Base-by-base conservation (phyloP, 2,329 filamentous ascomycete species). In the Colletotrichum nymphaeae region DNA sequence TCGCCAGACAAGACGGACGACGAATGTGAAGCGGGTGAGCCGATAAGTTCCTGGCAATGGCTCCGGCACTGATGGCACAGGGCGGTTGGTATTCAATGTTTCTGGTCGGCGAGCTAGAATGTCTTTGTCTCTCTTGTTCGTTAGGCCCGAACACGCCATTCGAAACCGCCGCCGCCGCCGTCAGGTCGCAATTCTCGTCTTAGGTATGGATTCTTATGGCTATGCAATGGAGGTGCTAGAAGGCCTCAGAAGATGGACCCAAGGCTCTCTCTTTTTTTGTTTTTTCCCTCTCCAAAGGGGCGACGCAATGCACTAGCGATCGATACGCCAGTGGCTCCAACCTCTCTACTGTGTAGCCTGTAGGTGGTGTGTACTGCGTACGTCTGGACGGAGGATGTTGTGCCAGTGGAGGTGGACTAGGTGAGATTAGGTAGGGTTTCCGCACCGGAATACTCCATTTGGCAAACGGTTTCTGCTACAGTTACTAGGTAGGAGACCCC, bases 41-140 rank as follows among this genome's bases (percentile, higher is more conserved):
- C 52, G 49, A 67, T 26, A 16, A 52, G 32, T 62, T 60, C 30
- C 46, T 71, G 55, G 32, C 30, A 56, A 46, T 55, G 30, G 53
- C 42, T 37, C 63, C 53, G 63, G 63, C 24, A 46, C 26, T 24
- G 14, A n/a, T n/a, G 32, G 32, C 63, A 65, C 32, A n/a, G 22
- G 30, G 49, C 46, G 46, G 53, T 5, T 63, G 57, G 35, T 24
- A 63, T 62, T 32, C 46, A 35, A 52, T 58, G 64, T 63, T 68
- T 57, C 69, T 68, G 57, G 69, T 32, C 26, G 28, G 64, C 12
- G 8, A 35, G 57, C 69, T 63, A 68, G 57, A 72, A 72, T 57
- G 37, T 22, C 19, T 62, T 57, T 57, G 37, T 22, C 19, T 67
- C 64, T 55, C 28, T 37, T 56, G n/a, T 24, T 55, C 28, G 55